Percentiles rank a stretch among this genome's conserved stretches.
Conservation (phyloP, 345 rosid species). For the Eucalyptus decipiens region DNA sequence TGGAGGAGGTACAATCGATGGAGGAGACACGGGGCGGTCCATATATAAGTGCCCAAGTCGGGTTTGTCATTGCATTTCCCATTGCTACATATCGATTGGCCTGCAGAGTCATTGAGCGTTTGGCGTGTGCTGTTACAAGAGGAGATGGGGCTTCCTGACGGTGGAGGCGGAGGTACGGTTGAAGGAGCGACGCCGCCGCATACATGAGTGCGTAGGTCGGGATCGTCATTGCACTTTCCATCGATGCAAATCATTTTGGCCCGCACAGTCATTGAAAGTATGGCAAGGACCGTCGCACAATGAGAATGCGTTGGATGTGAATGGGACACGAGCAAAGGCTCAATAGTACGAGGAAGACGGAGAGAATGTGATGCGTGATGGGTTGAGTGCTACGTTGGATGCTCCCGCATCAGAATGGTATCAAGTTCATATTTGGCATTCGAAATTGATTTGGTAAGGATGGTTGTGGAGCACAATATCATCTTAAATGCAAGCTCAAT, state of each 20-base stretch:
- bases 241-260: constrained; percentile 24
- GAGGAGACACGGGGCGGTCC: not conserved
- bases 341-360: not conserved
- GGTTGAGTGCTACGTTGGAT: no score
- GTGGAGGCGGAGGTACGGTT: not conserved
- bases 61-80: constrained; percentile 27
- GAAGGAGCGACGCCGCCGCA: not conserved
- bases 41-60: constrained; percentile 7
- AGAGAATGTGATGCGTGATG: no score
- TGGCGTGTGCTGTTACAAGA: constrained; percentile 9
- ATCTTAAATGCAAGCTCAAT: not conserved
- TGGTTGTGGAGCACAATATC: not conserved
- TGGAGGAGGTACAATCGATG: not conserved
- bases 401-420: no score
- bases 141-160: not conserved
- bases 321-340: constrained; percentile 4
- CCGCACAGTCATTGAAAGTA: constrained; percentile 2
- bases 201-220: not conserved
- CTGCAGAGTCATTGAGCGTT: constrained; percentile 4
- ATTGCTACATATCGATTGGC: constrained; percentile 18
- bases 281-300: constrained; percentile 16
- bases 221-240: constrained; percentile 19
- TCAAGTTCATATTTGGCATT: not conserved
- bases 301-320: not conserved
- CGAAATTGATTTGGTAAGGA: not conserved